Evolutionary conservation across 768 basidiomycete genomes (phyloP), one percentile per base, ranked within the genome.

Genomic region (Boletales sp.): DNA sequence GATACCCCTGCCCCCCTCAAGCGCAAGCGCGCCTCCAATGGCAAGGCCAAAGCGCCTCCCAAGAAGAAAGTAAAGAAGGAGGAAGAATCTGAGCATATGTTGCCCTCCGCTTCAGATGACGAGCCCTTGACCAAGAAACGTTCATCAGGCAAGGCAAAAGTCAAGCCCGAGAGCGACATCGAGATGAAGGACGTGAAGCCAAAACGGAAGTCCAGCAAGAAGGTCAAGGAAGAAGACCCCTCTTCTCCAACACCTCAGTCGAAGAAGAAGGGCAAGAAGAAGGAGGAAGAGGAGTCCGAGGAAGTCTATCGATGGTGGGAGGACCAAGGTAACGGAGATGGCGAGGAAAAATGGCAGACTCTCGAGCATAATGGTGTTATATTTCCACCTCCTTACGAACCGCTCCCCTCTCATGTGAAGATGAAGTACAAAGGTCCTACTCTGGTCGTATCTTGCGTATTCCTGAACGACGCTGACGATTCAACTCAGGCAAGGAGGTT

Each of bases 351-450:
- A 69, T 99, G 96, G 96, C 80, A 81, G 54, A 96, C 92, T n/a
- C 79, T 99, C 45, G 87, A 92, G 62, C 96, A 99, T 70, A 83
- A 80, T 57, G 96, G 94, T 44, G 94, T 99, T 35, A 79, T 94
- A 55, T 99, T 99, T 71, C 96, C 96, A 54, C 92, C 92, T 43
- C 86, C 94, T 3, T 99, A 99, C 66, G 85, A 91, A 60, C 79
- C 87, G 8, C 73, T 96, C 47, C 93, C 96, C 2, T 69, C 75
- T 8, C 61, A 82, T 62, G 82, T 96, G 66, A 95, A 90, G 76
- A 91, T 99, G 92, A 86, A 84, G 63, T 99, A 99, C 67, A 81
- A 94, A 57, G 94, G 95, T 93, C 65, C 49, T 79, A 68, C 53
- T 55, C 32, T 41, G 37, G 36, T 55, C 34, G 36, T 49, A 40